Evolutionary conservation across 768 basidiomycete species (phyloP).

Genomic region (Gelatoporia subvermispora): DNA sequence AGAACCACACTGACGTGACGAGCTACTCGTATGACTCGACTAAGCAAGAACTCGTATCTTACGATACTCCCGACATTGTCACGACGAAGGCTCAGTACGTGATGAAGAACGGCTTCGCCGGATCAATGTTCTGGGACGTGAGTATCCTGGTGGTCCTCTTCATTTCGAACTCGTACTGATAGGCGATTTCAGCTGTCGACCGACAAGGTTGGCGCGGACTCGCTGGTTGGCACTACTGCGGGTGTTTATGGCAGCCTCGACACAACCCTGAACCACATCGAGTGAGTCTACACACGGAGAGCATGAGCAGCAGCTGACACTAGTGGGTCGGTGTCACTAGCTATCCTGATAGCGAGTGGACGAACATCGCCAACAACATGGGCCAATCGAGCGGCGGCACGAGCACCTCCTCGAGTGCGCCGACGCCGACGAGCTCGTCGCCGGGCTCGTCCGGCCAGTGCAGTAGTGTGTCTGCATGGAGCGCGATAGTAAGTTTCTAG

Average conservation of each 20-base stretch:
- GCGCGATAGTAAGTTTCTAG: slow-evolving; percentile 29
- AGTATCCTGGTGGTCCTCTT: neutral
- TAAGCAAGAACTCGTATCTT: slow-evolving; percentile 67
- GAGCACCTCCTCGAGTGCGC: slow-evolving; percentile 18
- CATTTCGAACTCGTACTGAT: neutral
- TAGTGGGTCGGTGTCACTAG: slow-evolving; percentile 29
- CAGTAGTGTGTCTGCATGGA: slow-evolving; percentile 45
- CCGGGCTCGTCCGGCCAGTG: slow-evolving; percentile 28
- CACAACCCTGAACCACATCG: slow-evolving; percentile 58
- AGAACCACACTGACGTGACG: slow-evolving; percentile 66
- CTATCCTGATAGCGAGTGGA: slow-evolving; percentile 66
- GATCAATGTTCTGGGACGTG: slow-evolving; percentile 73
- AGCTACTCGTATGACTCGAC: slow-evolving; percentile 72
- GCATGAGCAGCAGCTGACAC: neutral
- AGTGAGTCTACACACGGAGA: slow-evolving; percentile 26
- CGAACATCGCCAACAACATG: slow-evolving; percentile 67
- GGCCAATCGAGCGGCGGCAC: slow-evolving; percentile 21
- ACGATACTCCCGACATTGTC: slow-evolving; percentile 70
- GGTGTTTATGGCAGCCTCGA: slow-evolving; percentile 50
- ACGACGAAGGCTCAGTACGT: slow-evolving; percentile 67
- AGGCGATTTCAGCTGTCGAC: slow-evolving; percentile 38
- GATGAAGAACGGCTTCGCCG: slow-evolving; percentile 51
- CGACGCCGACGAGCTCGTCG: slow-evolving; percentile 17
- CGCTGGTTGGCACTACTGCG: slow-evolving; percentile 50
- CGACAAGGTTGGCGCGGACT: slow-evolving; percentile 54